phyloP scores from a whole-genome alignment of 2,329 filamentous ascomycete genomes.

The Fusarium devonianum region DNA sequence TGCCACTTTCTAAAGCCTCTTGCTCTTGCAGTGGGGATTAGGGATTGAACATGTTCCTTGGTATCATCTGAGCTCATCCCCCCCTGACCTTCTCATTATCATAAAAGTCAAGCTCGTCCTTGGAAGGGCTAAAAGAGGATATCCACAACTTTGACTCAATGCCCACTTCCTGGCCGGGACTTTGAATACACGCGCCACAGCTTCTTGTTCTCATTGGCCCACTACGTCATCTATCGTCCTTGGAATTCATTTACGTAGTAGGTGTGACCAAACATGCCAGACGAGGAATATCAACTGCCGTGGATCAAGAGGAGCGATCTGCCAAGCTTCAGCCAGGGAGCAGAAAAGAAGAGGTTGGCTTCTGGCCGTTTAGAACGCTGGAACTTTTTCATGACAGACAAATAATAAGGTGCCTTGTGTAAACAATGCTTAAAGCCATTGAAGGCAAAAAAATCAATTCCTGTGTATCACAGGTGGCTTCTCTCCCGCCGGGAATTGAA shows the following conservation, averaged over 20 bases:
- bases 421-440: background rate
- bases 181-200: constrained; percentile 13
- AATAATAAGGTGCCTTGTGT: no score
- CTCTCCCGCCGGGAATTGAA: constrained; percentile 30
- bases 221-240: constrained; percentile 6
- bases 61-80: background rate
- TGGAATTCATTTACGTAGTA: no score
- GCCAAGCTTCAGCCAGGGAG: background rate
- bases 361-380: no score
- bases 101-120: background rate
- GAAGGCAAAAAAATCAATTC: background rate
- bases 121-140: constrained; percentile 12
- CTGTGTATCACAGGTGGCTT: constrained; percentile 23
- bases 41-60: background rate
- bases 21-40: no score
- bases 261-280: no score
- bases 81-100: no score
- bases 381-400: no score
- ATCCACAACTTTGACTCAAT: constrained; percentile 5
- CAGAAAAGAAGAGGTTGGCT: background rate
- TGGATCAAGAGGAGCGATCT: no score
- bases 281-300: no score
- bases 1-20: background rate
- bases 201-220: constrained; percentile 20
- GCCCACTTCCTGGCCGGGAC: constrained; percentile 5